Percentiles rank a stretch among this genome's conserved stretches.
These are phyloP conservation scores for Bremia lactucae DNA, from an alignment of 352 stramenopile genomes.

Conservation along the genomic window DNA sequence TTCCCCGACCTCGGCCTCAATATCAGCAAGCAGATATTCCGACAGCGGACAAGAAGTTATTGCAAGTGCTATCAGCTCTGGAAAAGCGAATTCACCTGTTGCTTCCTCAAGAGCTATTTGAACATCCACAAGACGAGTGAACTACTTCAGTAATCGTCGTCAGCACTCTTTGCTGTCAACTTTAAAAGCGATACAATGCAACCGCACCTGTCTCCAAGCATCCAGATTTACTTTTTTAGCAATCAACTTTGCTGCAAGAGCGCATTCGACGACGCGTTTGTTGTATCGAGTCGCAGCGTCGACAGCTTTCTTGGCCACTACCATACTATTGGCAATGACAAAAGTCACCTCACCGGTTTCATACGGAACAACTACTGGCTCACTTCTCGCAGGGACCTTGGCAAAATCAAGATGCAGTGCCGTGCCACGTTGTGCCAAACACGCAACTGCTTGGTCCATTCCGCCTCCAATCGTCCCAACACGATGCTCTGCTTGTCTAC, in stretches of 20 bases:
- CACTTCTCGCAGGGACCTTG: constrained; percentile 5
- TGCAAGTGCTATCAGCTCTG: constrained; percentile 21
- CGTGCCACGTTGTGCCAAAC: constrained; percentile 31
- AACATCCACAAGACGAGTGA: constrained; percentile 34
- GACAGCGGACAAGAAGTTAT: constrained; percentile 9
- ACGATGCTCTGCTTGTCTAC: constrained; percentile 43
- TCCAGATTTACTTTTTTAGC: constrained; percentile 28
- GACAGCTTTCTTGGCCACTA: constrained; percentile 65
- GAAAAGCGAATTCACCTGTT: constrained; percentile 5
- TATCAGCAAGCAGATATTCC: constrained; percentile 20
- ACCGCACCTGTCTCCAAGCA: constrained; percentile 30
- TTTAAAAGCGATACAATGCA: background rate
- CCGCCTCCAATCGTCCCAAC: constrained; percentile 71
- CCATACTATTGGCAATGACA: constrained; percentile 64
- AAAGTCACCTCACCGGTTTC: constrained; percentile 33
- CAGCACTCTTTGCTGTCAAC: background rate
- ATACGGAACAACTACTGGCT: constrained; percentile 7
- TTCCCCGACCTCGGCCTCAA: constrained; percentile 20
- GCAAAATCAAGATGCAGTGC: constrained; percentile 61
- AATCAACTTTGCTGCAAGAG: constrained; percentile 59
- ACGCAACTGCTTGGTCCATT: constrained; percentile 77
- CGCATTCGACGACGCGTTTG: constrained; percentile 72
- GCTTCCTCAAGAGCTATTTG: constrained; percentile 16
- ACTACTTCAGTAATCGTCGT: constrained; percentile 12
- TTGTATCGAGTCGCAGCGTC: constrained; percentile 55